Evolutionary conservation across 73 alveolate species (phyloP).

Genomic region (Stentor coeruleus): DNA sequence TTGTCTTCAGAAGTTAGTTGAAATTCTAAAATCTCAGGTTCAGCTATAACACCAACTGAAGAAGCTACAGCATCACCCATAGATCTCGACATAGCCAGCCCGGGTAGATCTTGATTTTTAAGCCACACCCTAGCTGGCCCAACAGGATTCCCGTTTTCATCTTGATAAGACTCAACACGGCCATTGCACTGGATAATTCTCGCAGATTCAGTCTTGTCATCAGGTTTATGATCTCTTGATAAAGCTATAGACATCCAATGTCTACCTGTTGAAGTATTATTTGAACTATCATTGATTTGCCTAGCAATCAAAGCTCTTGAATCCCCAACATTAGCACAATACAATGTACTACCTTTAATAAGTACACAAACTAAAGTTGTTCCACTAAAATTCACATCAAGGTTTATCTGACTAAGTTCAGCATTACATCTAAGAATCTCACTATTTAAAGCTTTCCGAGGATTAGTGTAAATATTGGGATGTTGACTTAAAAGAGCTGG

Average conservation of each 20-base stretch:
- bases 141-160: conserved; percentile 60
- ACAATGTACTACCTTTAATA: conserved; percentile 51
- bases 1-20: conserved; percentile 28
- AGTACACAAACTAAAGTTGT: conserved; percentile 72
- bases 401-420: too few relatives aligned
- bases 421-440: too few relatives aligned
- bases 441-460: too few relatives aligned
- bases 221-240: conserved; percentile 89
- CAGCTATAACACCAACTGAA: conserved; percentile 76
- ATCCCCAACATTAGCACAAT: conserved; percentile 49
- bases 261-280: conserved; percentile 36
- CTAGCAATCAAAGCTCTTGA: conserved; percentile 65
- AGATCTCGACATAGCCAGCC: conserved; percentile 95
- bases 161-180: conserved; percentile 59
- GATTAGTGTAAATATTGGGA: too few relatives aligned
- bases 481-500: conserved; percentile 46
- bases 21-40: conserved; percentile 31
- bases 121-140: conserved; percentile 97
- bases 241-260: conserved; percentile 33
- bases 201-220: conserved; percentile 76
- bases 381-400: too few relatives aligned
- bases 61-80: conserved; percentile 90
- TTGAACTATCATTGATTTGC: conserved; percentile 49
- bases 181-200: conserved; percentile 85
- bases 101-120: conserved; percentile 88